A percentile compares a stretch with the other conserved stretches of the same genome.
phyloP scores from a whole-genome alignment of 345 rosid species.

The Pistacia integerrima region DNA sequence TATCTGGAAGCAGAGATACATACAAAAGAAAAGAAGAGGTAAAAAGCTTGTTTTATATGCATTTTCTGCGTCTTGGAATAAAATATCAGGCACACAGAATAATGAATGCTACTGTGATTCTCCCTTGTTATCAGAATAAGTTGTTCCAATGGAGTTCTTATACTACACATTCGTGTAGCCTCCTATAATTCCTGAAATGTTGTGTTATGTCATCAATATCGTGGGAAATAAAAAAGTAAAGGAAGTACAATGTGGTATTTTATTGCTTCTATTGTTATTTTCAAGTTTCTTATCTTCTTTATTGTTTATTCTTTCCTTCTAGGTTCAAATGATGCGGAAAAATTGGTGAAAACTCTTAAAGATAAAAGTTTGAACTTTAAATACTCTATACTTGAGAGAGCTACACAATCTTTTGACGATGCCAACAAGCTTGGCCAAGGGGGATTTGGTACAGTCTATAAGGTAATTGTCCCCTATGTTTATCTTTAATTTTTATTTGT shows the following conservation, averaged over 20 bases:
- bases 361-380: conserved; percentile 92
- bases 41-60: background rate
- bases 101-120: background rate
- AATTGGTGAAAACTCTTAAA: conserved; percentile 62
- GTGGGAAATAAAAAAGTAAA: background rate
- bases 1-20: conserved; percentile 63
- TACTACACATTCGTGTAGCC: background rate
- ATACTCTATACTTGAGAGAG: conserved; percentile 84
- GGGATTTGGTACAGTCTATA: conserved; percentile 92
- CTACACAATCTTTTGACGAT: conserved; percentile 68
- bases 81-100: background rate
- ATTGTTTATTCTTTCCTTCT: conserved; percentile 11
- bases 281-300: background rate
- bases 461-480: conserved; percentile 41
- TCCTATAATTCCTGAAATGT: background rate
- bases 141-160: background rate
- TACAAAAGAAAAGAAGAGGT: conserved; percentile 80
- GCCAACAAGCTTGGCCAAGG: conserved; percentile 95
- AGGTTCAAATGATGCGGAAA: conserved; percentile 74
- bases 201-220: background rate
- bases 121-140: background rate
- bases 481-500: background rate
- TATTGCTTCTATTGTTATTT: background rate
- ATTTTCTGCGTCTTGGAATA: background rate
- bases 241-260: background rate